These are phyloP conservation scores for Mucor irregularis DNA, from an alignment of 371 early-diverging fungal genomes.

Conservation along the genomic window DNA sequence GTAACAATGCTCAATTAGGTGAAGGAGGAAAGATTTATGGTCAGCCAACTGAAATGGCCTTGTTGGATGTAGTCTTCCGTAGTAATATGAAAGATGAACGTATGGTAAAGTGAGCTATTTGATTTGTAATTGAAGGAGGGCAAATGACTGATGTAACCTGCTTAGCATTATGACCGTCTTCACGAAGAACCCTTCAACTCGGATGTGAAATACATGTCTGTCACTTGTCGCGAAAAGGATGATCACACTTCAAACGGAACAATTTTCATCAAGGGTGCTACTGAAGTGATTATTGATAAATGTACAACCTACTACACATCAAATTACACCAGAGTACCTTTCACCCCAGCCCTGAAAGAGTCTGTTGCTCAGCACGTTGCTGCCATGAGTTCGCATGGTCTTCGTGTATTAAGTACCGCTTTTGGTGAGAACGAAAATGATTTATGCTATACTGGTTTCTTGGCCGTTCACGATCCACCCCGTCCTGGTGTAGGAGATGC, in stretches of 20 bases:
- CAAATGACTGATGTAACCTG: background rate
- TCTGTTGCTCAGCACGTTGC: conserved; percentile 55
- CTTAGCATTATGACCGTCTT: conserved; percentile 58
- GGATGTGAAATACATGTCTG: conserved; percentile 91
- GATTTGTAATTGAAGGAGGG: no score
- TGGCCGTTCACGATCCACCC: conserved; percentile 88
- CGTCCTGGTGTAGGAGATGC: conserved; percentile 70
- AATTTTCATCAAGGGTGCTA: conserved; percentile 75
- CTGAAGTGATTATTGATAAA: conserved; percentile 70
- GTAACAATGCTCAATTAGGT: conserved; percentile 78
- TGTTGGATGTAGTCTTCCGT: conserved; percentile 64
- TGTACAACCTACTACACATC: conserved; percentile 63
- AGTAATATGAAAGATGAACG: conserved; percentile 63
- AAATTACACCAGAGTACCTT: conserved; percentile 33
- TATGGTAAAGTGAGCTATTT: no score
- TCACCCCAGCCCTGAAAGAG: conserved; percentile 55
- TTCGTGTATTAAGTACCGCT: conserved; percentile 89
- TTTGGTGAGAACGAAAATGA: conserved; percentile 59
- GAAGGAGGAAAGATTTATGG: conserved; percentile 71
- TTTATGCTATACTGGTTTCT: conserved; percentile 77
- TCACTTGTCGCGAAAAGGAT: conserved; percentile 50
- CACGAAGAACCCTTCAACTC: conserved; percentile 88
- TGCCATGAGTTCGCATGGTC: conserved; percentile 78
- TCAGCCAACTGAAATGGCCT: conserved; percentile 86
- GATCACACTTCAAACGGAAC: conserved; percentile 23